phyloP scores from a whole-genome alignment of 2,329 filamentous ascomycete genomes.

The Botryotinia globosa region DNA sequence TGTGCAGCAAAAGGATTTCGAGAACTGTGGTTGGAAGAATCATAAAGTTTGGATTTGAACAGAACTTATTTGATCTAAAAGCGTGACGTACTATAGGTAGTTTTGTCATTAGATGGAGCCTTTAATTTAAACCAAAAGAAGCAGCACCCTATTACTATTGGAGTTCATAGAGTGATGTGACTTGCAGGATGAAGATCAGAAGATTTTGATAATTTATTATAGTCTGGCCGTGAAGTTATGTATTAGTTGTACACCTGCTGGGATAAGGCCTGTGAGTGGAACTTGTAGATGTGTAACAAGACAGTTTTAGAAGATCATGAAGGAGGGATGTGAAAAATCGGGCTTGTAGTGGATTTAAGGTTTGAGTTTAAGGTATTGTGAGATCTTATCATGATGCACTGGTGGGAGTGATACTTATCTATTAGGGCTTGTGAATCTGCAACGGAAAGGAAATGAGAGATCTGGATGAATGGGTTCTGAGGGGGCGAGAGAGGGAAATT shows the following conservation, averaged over 20 bases:
- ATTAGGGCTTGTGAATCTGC: not conserved
- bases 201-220: fast-evolving
- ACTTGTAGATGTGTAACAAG: not conserved
- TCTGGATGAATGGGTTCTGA: not conserved
- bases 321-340: not conserved
- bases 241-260: not conserved
- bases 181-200: not conserved
- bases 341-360: not conserved
- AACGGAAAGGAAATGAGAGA: not conserved
- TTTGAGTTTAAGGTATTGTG: not conserved
- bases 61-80: too few species aligned
- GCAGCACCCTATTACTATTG: not conserved
- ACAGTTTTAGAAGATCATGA: not conserved
- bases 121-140: too few species aligned
- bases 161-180: not conserved
- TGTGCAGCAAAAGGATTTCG: not conserved
- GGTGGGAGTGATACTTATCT: not conserved
- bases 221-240: not conserved
- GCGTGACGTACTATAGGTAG: too few species aligned
- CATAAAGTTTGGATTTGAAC: not conserved
- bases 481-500: not conserved
- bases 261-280: not conserved
- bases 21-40: not conserved
- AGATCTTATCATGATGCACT: not conserved
- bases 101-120: too few species aligned